Evolutionary conservation across 2,329 filamentous ascomycete genomes (phyloP).

Genomic region (Talaromyces sp.): DNA sequence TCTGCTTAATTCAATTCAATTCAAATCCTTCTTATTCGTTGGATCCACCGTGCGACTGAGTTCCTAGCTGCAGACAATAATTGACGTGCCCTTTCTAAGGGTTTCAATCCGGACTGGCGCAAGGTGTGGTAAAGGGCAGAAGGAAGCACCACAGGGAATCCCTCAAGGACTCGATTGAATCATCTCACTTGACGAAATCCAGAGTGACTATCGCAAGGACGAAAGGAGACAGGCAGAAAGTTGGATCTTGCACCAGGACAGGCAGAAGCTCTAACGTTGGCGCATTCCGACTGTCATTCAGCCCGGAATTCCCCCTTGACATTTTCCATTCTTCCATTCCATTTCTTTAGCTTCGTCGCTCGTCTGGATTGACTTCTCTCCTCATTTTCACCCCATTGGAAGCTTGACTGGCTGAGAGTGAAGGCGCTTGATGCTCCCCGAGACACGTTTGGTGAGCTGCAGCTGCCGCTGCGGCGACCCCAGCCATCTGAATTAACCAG

Average conservation of each 20-base stretch:
- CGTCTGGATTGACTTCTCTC: neutral
- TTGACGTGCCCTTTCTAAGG: neutral
- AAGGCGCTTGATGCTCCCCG: conserved; percentile 19
- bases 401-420: neutral
- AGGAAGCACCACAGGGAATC: neutral
- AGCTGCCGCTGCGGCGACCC: conserved; percentile 29
- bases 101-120: neutral
- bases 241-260: too few species aligned
- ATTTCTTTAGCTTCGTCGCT: neutral
- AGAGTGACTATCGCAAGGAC: too few species aligned
- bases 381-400: neutral
- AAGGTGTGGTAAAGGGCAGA: neutral
- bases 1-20: too few species aligned
- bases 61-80: neutral
- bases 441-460: conserved; percentile 27
- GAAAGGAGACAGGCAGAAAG: too few species aligned
- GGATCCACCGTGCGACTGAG: too few species aligned
- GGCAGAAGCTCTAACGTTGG: too few species aligned
- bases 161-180: neutral
- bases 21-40: too few species aligned
- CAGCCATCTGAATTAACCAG: conserved; percentile 48
- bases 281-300: too few species aligned
- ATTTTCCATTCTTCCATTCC: neutral
- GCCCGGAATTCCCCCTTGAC: neutral
- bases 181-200: too few species aligned